Evolutionary conservation across 2,329 filamentous ascomycete species (phyloP).

Genomic region (Botrytis fabae): DNA sequence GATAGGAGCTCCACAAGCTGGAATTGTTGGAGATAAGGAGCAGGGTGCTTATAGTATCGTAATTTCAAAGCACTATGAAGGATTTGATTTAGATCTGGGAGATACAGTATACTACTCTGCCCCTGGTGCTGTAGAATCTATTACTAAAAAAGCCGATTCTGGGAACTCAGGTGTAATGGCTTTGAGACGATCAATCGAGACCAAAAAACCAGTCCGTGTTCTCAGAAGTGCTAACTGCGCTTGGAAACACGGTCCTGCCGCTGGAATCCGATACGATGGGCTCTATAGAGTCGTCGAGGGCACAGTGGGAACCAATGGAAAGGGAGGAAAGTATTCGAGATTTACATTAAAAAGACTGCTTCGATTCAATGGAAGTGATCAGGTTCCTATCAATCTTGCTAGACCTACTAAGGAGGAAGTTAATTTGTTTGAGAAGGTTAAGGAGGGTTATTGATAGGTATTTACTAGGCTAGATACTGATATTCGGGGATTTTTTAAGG

Average conservation of each 20-base stretch:
- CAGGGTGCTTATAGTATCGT: neutral
- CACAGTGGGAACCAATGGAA: neutral
- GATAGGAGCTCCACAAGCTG: neutral
- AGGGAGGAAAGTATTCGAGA: neutral
- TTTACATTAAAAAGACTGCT: neutral
- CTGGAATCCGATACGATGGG: constrained; percentile 9
- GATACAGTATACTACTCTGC: neutral
- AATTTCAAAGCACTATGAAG: neutral
- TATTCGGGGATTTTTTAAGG: too few relatives aligned
- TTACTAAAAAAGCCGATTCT: neutral
- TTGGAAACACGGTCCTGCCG: neutral
- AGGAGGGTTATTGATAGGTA: neutral
- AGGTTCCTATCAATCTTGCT: neutral
- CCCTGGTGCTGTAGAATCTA: neutral
- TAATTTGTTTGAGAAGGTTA: neutral
- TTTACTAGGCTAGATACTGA: neutral
- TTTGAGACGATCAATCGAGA: neutral
- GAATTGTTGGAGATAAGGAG: neutral
- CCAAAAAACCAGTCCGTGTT: neutral
- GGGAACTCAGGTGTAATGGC: neutral
- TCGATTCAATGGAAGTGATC: neutral
- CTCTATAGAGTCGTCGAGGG: neutral
- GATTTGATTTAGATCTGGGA: neutral
- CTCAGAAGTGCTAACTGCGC: neutral
- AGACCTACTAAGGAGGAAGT: neutral